Evolutionary conservation across 2,329 filamentous ascomycete species (phyloP).

Genomic region (Aspergillus uvarum): DNA sequence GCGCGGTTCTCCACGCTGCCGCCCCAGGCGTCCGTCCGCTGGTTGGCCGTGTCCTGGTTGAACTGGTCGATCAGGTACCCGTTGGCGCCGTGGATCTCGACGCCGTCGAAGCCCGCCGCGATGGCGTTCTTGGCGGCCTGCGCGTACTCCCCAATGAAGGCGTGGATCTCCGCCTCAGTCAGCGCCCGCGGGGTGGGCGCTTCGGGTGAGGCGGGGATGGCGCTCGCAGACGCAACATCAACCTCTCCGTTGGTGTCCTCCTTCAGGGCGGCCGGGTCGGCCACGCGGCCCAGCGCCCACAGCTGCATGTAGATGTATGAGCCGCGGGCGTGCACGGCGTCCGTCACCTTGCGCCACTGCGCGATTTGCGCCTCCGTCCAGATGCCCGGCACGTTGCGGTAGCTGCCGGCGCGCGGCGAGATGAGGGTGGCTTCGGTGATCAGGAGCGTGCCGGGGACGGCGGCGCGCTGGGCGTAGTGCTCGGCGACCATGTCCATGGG

Average conservation of each 20-base stretch:
- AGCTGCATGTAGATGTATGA: slow-evolving; percentile 63
- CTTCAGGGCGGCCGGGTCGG: slow-evolving; percentile 36
- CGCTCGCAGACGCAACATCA: slow-evolving; percentile 26
- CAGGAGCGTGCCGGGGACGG: slow-evolving; percentile 55
- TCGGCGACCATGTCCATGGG: slow-evolving; percentile 47
- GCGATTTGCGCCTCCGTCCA: slow-evolving; percentile 57
- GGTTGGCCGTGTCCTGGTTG: slow-evolving; percentile 48
- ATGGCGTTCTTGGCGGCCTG: slow-evolving; percentile 53
- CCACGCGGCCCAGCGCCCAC: slow-evolving; percentile 60
- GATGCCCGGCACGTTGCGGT: slow-evolving; percentile 58
- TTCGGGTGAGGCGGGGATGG: slow-evolving; percentile 19
- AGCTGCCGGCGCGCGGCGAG: slow-evolving; percentile 48
- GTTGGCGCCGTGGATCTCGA: slow-evolving; percentile 52
- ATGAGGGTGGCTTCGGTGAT: slow-evolving; percentile 60
- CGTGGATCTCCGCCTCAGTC: slow-evolving; percentile 45
- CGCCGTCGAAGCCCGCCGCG: slow-evolving; percentile 54
- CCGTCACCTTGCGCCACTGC: slow-evolving; percentile 61
- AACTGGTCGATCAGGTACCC: slow-evolving; percentile 57
- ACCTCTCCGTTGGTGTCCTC: slow-evolving; percentile 6
- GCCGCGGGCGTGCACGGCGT: slow-evolving; percentile 63
- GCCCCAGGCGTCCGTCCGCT: slow-evolving; percentile 52
- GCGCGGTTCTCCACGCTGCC: slow-evolving; percentile 53
- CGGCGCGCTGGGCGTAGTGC: slow-evolving; percentile 57
- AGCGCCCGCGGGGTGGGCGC: slow-evolving; percentile 33
- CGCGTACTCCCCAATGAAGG: slow-evolving; percentile 44